Base-by-base conservation (phyloP, 2,329 filamentous ascomycete species). In the Cladosporium phlei region DNA sequence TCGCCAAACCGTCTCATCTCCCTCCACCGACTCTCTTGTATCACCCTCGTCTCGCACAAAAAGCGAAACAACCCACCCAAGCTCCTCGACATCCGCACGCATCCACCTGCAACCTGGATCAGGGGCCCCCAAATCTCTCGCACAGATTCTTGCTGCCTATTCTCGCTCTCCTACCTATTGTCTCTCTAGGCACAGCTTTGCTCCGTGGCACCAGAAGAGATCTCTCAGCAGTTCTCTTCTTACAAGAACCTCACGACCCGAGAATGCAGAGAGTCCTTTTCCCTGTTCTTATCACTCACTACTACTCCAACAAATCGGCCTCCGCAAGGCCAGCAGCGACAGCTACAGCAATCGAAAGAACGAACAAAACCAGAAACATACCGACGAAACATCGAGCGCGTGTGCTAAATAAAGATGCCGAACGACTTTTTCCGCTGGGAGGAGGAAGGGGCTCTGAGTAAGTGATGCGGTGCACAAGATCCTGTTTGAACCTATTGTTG, bases 371-470 rank as follows among this genome's bases (percentile, higher is more conserved):
- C n/a, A n/a, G n/a, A n/a, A 33, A 7, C n/a, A 10, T 20, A 7
- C 30, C 19, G 30, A 11, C n/a, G 20, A 37, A 29, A 30, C 38
- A 42, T 43, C 40, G 28, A 40, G 45, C 27, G 25, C 16, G 16
- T 20, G 37, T 17, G 25, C 38, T 44, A 43, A 32, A 48, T 34
- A 14, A 35, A 40, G 32, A 62, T 60, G 60, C 54, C 56, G 17
- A 56, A 58, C 43, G 59, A 63, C 34, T 49, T 62, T 16, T 59
- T 59, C 29, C 55, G 54, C 24, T 65, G 63, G 61, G 59, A 64
- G 25, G 61, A 60, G 20, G 58, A 55, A 25, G 60, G 60, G 21
- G 57, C 51, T 19, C 49, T 62, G 42, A 57, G 61, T 59, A 50
- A 49, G 39, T 49, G 14, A 12, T 21, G 8, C 25, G 16, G 8